Base-by-base conservation (phyloP, 2,329 filamentous ascomycete species). In the Arthroderma uncinatum region DNA sequence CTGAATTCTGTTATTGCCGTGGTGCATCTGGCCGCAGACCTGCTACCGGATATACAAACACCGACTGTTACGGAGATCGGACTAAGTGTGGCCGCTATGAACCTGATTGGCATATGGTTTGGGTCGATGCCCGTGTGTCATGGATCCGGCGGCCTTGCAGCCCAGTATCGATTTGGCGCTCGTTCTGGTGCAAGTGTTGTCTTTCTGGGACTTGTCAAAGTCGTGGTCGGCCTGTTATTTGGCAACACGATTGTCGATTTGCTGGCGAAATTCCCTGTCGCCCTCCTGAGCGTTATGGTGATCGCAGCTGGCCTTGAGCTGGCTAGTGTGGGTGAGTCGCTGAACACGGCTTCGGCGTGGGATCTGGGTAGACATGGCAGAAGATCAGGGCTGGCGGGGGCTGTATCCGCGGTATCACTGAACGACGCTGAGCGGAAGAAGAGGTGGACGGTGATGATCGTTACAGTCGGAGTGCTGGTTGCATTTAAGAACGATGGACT, bases 121-220 rank as follows among this genome's bases (percentile, higher is more conserved):
- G 91, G 91, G 52, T 87, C 86, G 4, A 97, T 96, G 93, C 93
- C 92, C 2, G 84, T 93, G 2, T 97, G 93, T 67, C 93, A 97
- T 68, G 92, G 92, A 4, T 89, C 89, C 0, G 92, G 92, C 1
- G 92, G 92, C 0, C 76, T 97, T 0, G 93, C 93, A 4, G 93
- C 87, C 0, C 92, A 97, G 69, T 89, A 89, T 69, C 83, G 89
- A 3, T 97, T 97, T 64, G 92, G 92, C 0, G 91, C 92, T 3
- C 84, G 92, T 52, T 94, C 88, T 59, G 92, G 92, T 8, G 83
- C 89, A 0, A 90, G 86, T 64, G 80, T 96, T 60, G 82, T 96
- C 55, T 68, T 95, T 23, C 80, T 97, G 0, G 92, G 92, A 0
- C 48, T 81, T 0, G 72, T 87, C 60, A 96, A 96, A 70, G 70